Evolutionary conservation across 495 filamentous ascomycete genomes (phyloP), one percentile per base, ranked within the genome.

Genomic region (Trichoderma parareesei): DNA sequence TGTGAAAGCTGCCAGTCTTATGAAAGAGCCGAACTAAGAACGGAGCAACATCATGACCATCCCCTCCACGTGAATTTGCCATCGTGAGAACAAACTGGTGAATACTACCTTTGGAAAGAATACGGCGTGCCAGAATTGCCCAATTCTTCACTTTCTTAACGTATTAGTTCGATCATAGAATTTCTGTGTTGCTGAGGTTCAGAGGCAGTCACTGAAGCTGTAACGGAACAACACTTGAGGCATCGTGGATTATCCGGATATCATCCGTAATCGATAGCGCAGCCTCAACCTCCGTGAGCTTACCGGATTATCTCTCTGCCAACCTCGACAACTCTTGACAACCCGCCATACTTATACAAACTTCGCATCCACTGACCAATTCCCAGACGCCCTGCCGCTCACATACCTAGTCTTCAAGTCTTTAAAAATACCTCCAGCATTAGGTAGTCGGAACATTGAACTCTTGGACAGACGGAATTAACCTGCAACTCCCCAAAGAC

Each of bases 21-120:
- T 95, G 95, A 80, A 93, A 97, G 69, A 97, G 85, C 73, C 90
- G 93, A 16, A 98, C 81, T 71, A 93, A 86, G 79, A 97, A 96
- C 46, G 94, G 94, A 2, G 89, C 86, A 41, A 88, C 91, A 5
- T 42, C 61, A 5, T 63, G n/a, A 20, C 27, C 27, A 16, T 46
- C 38, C 7, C 14, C 59, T 13, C 35, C 60, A 9, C 14, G 37
- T 44, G 57, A 0, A 9, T 5, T 9, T 7, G 13, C 14, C 42
- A 46, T 38, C 4, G 33, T 37, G 27, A 3, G 16, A 27, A 14
- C 9, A 38, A 57, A 2, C 14, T 11, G 33, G 37, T 7, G 2
- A 27, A 27, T 1, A 27, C 27, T 27, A 27, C 27, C 27, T 27
- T 1, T 27, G n/a, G n/a, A 27, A 27, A 27, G 27, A n/a, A 7